Base-by-base conservation (phyloP, 495 filamentous ascomycete species). In the Aspergillus leporis region DNA sequence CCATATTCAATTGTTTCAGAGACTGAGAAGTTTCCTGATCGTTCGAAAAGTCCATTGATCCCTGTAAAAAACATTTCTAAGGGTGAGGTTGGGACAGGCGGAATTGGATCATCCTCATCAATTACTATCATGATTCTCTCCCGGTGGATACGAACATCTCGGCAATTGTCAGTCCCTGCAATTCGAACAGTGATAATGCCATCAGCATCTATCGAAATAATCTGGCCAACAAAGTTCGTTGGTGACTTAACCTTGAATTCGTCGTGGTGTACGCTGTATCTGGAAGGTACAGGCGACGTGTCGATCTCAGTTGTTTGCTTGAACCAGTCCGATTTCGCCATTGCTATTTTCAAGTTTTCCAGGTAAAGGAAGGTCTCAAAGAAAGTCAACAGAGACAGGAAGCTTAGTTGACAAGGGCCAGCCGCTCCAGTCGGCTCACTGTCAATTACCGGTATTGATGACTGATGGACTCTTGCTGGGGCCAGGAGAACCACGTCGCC, bases 181-280 rank as follows among this genome's bases (percentile, higher is more conserved):
- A 88, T 69, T 22, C 84, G 75, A 34, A 88, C 75, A 2, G 74
- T 79, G 7, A 86, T 61, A 5, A 69, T 63, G 1, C 85, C 85
- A 65, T 85, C 81, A 13, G 80, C 62, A 25, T 76, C 74, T 8
- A 83, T 70, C 49, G 82, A 76, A 13, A 85, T 69, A 22, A 88
- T 71, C 60, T 85, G 81, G 4, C 85, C 85, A 58, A 87, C 63
- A 74, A 82, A 85, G 31, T 81, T 71, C 16, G 70, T 50, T 1
- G 62, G 65, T 6, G 58, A 50, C 22, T 65, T 64, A 7, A 22
- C 16, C 10, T 28, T 18, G 21, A 18, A 30, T 8, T 54, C 60
- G 34, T 61, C 40, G 16, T 56, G 55, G 14, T 63, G 64, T 19
- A 66, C 36, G 25, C 61, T 61, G 13, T 61, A 62, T 5, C 58